Conservation (phyloP, 148 eudicot species). For the Fagopyrum tataricum region DNA sequence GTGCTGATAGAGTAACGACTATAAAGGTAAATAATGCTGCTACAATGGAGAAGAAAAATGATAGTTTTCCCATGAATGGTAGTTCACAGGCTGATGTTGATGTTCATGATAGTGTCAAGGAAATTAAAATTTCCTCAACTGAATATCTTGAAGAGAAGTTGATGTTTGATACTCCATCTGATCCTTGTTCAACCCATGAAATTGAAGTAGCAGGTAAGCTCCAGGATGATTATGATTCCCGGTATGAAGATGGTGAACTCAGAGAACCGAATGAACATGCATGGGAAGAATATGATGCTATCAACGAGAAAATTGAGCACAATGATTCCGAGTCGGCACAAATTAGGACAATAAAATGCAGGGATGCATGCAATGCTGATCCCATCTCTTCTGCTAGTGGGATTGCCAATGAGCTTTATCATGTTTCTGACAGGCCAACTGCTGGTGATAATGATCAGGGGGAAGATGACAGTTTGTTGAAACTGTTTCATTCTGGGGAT, state of each 20-base stretch:
- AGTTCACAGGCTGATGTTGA: constrained; percentile 6
- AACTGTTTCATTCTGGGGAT: no score
- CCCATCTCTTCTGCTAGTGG: constrained; percentile 13
- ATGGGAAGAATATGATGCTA: constrained; percentile 25
- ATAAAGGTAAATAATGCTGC: background rate
- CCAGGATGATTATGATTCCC: constrained; percentile 33
- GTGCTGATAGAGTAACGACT: background rate
- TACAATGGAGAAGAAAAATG: background rate
- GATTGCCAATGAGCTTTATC: background rate
- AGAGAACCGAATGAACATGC: constrained; percentile 27
- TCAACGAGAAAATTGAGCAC: constrained; percentile 22
- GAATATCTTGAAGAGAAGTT: constrained; percentile 12
- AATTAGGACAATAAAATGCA: background rate
- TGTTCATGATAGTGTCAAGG: background rate
- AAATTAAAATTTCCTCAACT: background rate
- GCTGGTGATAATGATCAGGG: constrained; percentile 10
- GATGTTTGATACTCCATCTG: constrained; percentile 15
- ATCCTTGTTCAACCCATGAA: constrained; percentile 12
- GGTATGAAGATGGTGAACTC: constrained; percentile 47
- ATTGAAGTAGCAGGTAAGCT: constrained; percentile 16
- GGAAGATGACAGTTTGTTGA: constrained; percentile 6
- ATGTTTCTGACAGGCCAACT: background rate
- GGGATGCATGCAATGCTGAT: background rate
- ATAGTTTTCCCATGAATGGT: background rate
- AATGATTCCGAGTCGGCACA: background rate